These are phyloP conservation scores for Barbarea vulgaris DNA, from an alignment of 345 rosid genomes.

Conservation along the genomic window DNA sequence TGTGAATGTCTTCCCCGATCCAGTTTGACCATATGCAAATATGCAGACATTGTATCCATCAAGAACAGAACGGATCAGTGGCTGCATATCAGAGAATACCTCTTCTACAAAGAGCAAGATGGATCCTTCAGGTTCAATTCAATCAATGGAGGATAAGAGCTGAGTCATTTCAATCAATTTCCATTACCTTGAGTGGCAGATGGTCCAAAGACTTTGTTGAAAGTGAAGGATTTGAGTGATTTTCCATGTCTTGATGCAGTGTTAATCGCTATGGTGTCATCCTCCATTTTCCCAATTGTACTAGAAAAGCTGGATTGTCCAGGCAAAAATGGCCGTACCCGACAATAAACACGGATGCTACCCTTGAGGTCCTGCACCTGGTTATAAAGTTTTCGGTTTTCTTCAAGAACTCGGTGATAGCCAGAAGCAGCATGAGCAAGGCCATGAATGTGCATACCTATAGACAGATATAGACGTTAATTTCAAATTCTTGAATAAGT, in stretches of 20 bases:
- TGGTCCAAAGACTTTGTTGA: slow-evolving; percentile 94
- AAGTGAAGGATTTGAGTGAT: slow-evolving; percentile 70
- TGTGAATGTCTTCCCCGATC: slow-evolving; percentile 93
- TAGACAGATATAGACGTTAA: slow-evolving; percentile 25
- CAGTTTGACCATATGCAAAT: slow-evolving; percentile 99
- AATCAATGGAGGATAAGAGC: slow-evolving; percentile 5
- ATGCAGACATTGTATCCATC: slow-evolving; percentile 98
- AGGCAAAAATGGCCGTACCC: slow-evolving; percentile 86
- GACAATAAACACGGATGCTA: slow-evolving; percentile 93
- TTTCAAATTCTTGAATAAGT: slow-evolving; percentile 9
- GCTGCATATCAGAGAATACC: slow-evolving; percentile 96
- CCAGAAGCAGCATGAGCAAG: slow-evolving; percentile 96
- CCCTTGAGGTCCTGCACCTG: slow-evolving; percentile 98
- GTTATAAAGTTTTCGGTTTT: slow-evolving; percentile 92
- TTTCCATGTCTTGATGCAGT: slow-evolving; percentile 81
- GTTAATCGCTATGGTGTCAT: slow-evolving; percentile 64
- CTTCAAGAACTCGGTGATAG: slow-evolving; percentile 89
- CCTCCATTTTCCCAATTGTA: slow-evolving; percentile 70
- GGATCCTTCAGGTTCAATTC: slow-evolving; percentile 14
- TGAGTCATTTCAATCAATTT: background rate
- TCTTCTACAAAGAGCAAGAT: slow-evolving; percentile 64
- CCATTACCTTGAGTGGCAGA: slow-evolving; percentile 82
- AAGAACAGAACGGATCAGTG: slow-evolving; percentile 89
- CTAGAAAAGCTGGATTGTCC: slow-evolving; percentile 69
- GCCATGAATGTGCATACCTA: slow-evolving; percentile 84